A percentile compares a stretch with the other conserved stretches of the same genome.
phyloP scores from a whole-genome alignment of 1,139 yeast species.

The Yamadazyma blattariae region DNA sequence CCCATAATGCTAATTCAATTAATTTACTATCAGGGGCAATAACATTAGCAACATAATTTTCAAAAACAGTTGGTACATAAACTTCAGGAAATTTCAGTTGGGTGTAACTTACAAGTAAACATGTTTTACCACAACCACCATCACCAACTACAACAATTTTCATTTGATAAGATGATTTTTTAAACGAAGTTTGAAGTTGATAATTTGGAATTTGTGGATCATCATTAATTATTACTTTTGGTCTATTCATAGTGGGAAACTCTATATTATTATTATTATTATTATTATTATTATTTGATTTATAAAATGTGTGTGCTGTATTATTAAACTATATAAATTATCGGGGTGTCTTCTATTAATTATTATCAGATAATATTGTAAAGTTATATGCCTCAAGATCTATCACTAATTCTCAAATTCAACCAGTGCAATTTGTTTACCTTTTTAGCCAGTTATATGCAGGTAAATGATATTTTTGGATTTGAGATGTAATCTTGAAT shows the following conservation, averaged over 20 bases:
- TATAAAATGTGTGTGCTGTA: too few relatives aligned
- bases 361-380: too few relatives aligned
- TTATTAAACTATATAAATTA: too few relatives aligned
- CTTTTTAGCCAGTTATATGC: background rate
- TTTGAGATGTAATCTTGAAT: too few relatives aligned
- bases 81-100: constrained; percentile 73
- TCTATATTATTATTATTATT: too few relatives aligned
- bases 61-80: constrained; percentile 90
- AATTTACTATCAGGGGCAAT: constrained; percentile 50
- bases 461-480: background rate
- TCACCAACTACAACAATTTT: constrained; percentile 90
- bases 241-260: background rate
- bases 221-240: constrained; percentile 18
- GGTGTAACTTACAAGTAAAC: constrained; percentile 77
- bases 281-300: too few relatives aligned
- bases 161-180: constrained; percentile 40
- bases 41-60: constrained; percentile 72
- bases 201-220: constrained; percentile 40
- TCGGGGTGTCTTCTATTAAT: too few relatives aligned
- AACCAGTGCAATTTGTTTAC: constrained; percentile 2
- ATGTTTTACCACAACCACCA: constrained; percentile 94
- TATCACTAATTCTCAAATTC: background rate
- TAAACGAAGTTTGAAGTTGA: constrained; percentile 29
- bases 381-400: too few relatives aligned
- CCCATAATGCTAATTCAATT: constrained; percentile 80